Base-by-base conservation (phyloP, 192 early-diverging fungal genomes). In the Geosiphon pyriformis region DNA sequence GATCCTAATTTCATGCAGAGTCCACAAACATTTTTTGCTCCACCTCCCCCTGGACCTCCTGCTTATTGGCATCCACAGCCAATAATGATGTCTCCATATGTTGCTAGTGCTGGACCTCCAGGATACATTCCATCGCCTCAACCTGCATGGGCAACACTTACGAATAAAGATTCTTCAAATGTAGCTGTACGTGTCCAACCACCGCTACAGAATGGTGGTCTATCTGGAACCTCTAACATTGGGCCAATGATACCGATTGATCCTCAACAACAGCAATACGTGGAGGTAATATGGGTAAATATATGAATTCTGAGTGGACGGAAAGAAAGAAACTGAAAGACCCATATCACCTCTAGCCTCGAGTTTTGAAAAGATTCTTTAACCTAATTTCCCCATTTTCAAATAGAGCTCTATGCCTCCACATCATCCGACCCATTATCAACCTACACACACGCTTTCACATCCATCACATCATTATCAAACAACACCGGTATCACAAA, bases 221-320 rank as follows among this genome's bases (percentile, higher is more conserved):
- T 47, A 50, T 11, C 18, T 20, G 49, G 29, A 23, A 34, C 42
- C n/a, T 2, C 2, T 18, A 20, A 15, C 1, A 25, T 51, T 25
- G 18, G 49, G 15, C 50, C 50, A 3, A 61, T 61, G n/a, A 34
- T 65, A 29, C 18, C 63, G 6, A 47, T 65, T 6, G 63, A 65
- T 0, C 63, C 50, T 35, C 63, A 65, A 53, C 48, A 65, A 4
- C 42, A 49, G 30, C 63, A 65, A 53, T 65, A 65, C 29, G 63
- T 65, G 48, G 63, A 65, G 50, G 63, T 65, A 54, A 61, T 61
- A 61, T 61, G 60, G 60, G 60, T 61, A 61, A 61, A 48, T 61
- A 61, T 57, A 42, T 15, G 6, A 10, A 42, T 42, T 10, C 6
- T 42, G 37, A 15, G n/a, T n/a, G 51, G 51, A 20, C 51, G 27